These are phyloP conservation scores for Lipomyces starkeyi DNA, from an alignment of 805 yeast genomes.

Conservation along the genomic window DNA sequence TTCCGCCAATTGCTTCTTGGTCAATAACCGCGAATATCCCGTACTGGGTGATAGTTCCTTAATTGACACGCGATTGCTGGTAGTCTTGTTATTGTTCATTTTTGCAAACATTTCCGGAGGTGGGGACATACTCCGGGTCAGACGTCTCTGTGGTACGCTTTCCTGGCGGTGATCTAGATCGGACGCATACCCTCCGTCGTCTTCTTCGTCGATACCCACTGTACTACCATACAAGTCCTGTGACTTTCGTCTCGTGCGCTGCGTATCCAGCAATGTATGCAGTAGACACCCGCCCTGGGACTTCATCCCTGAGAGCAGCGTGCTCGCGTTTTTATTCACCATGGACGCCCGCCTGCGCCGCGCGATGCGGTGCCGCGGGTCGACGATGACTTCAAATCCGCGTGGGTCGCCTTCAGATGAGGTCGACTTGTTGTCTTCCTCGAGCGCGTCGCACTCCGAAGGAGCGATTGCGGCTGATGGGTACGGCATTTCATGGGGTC, in stretches of 20 bases:
- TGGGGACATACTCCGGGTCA: constrained; percentile 14
- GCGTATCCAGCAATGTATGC: constrained; percentile 33
- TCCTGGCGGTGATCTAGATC: not conserved
- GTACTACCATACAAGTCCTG: constrained; percentile 7
- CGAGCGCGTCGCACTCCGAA: not conserved
- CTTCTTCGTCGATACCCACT: not conserved
- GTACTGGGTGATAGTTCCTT: constrained; percentile 9
- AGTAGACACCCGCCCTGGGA: constrained; percentile 30
- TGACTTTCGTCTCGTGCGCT: constrained; percentile 30
- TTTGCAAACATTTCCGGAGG: constrained; percentile 5
- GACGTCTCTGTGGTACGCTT: not conserved
- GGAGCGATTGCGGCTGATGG: not conserved
- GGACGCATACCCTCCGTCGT: constrained; percentile 9
- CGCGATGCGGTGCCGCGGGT: constrained; percentile 15
- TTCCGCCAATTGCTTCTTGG: constrained; percentile 43
- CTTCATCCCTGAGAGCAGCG: constrained; percentile 13
- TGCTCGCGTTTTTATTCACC: constrained; percentile 1
- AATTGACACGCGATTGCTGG: not conserved
- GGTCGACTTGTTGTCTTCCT: constrained; percentile 3
- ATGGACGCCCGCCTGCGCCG: constrained; percentile 32
- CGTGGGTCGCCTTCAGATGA: constrained; percentile 8
- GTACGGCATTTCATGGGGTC: not conserved
- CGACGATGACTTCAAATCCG: constrained; percentile 27
- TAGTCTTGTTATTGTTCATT: not conserved
- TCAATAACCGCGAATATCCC: constrained; percentile 35